These are phyloP conservation scores for Neofusicoccum laricinum DNA, from an alignment of 2,329 filamentous ascomycete species.

Conservation along the genomic window DNA sequence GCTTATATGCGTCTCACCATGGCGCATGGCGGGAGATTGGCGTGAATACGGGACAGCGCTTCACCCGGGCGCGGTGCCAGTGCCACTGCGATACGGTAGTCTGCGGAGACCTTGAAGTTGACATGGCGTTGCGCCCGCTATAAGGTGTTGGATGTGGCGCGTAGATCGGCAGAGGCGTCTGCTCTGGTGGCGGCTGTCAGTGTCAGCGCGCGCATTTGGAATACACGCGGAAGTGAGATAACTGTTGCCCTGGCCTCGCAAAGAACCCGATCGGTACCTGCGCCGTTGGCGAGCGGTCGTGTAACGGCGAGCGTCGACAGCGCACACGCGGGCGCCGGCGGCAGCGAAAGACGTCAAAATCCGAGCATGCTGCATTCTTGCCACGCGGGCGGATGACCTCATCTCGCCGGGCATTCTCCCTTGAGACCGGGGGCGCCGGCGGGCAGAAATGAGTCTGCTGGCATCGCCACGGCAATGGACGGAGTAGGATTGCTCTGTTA, in stretches of 20 bases:
- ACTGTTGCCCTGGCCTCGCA: neutral
- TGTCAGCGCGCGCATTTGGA: neutral
- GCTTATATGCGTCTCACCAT: slow-evolving; percentile 1
- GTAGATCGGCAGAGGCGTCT: neutral
- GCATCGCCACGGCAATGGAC: neutral
- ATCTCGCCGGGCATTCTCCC: neutral
- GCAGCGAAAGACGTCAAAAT: neutral
- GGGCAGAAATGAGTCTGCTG: neutral
- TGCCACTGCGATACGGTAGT: neutral
- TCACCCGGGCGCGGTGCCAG: neutral
- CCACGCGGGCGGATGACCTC: neutral
- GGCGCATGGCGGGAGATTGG: slow-evolving; percentile 8
- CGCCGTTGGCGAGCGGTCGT: neutral
- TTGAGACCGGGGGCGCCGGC: neutral
- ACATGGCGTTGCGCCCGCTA: neutral
- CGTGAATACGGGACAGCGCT: slow-evolving; percentile 6
- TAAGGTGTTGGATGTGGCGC: neutral
- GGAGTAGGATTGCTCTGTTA: neutral
- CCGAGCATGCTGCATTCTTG: neutral
- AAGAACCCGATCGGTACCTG: neutral
- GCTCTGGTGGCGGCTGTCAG: neutral
- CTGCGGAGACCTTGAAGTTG: neutral
- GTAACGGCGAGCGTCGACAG: neutral
- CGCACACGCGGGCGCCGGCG: neutral
- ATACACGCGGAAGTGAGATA: neutral